These are phyloP conservation scores for Cryptococcus sp. DNA, from an alignment of 1,284 basidiomycete species.

Conservation along the genomic window DNA sequence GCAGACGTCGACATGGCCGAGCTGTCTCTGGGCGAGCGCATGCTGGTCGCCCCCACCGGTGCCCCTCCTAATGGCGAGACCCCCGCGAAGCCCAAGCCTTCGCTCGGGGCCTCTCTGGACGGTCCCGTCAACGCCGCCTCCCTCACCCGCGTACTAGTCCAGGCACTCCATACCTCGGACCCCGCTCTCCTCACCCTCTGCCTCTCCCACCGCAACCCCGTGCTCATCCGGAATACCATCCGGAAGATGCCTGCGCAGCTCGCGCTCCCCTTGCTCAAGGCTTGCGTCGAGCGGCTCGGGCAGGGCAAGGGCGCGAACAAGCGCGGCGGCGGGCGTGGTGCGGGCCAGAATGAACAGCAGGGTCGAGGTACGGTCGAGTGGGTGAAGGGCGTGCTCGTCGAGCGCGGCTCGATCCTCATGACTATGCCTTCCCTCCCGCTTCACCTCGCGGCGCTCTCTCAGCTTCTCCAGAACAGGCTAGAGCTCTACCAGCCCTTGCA, in stretches of 20 bases:
- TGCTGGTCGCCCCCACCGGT: conserved; percentile 65
- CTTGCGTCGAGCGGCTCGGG: conserved; percentile 84
- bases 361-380: conserved; percentile 81
- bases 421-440: conserved; percentile 55
- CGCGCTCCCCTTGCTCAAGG: conserved; percentile 79
- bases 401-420: conserved; percentile 91
- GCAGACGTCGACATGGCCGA: conserved; percentile 82
- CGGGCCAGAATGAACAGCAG: conserved; percentile 77
- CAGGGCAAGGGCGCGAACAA: conserved; percentile 68
- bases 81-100: conserved; percentile 16
- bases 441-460: conserved; percentile 77
- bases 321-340: conserved; percentile 62
- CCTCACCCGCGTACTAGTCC: conserved; percentile 88
- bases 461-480: conserved; percentile 74
- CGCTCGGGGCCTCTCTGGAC: conserved; percentile 27
- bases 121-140: conserved; percentile 73
- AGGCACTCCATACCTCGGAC: conserved; percentile 95
- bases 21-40: conserved; percentile 79
- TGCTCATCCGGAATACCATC: conserved; percentile 83
- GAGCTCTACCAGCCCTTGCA: conserved; percentile 80
- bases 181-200: conserved; percentile 82
- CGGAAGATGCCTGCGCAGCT: conserved; percentile 83
- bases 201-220: conserved; percentile 73
- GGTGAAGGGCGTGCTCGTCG: conserved; percentile 80
- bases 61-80: conserved; percentile 33